phyloP scores from a whole-genome alignment of 768 basidiomycete genomes.

The Boletus insuetus region DNA sequence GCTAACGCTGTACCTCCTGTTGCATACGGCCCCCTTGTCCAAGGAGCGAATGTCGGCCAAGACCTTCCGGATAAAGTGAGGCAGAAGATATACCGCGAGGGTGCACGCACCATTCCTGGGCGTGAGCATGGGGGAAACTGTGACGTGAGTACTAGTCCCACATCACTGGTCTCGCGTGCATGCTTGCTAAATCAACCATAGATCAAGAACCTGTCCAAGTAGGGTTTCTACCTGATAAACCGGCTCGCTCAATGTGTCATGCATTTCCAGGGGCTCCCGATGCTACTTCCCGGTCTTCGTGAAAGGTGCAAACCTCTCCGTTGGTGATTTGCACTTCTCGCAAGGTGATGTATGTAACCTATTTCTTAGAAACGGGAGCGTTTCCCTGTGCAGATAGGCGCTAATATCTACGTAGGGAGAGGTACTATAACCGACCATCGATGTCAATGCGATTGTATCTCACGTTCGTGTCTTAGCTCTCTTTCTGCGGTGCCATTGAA shows the following conservation, averaged over 20 bases:
- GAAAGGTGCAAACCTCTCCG: conserved; percentile 71
- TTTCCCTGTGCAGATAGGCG: not conserved
- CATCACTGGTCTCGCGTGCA: not conserved
- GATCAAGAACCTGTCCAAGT: conserved; percentile 77
- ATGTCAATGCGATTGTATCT: not conserved
- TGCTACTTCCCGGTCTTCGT: conserved; percentile 80
- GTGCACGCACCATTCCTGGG: conserved; percentile 72
- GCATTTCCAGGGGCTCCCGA: conserved; percentile 50
- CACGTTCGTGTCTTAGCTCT: conserved; percentile 39
- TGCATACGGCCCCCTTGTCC: conserved; percentile 58
- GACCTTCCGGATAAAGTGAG: conserved; percentile 46
- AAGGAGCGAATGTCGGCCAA: conserved; percentile 69
- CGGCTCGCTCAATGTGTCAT: not conserved
- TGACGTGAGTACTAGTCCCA: conserved; percentile 46
- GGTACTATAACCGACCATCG: conserved; percentile 31
- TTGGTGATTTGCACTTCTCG: conserved; percentile 78
- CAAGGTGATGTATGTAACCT: conserved; percentile 59
- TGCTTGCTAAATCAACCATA: conserved; percentile 25
- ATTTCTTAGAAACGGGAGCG: not conserved
- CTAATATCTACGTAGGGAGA: conserved; percentile 45
- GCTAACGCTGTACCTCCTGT: conserved; percentile 56
- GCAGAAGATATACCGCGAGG: conserved; percentile 58
- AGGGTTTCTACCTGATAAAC: not conserved
- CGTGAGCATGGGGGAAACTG: conserved; percentile 82
- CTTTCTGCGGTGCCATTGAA: conserved; percentile 77